Evolutionary conservation across 257 asterid species (phyloP).

Genomic region (Schizonepeta tenuifolia): DNA sequence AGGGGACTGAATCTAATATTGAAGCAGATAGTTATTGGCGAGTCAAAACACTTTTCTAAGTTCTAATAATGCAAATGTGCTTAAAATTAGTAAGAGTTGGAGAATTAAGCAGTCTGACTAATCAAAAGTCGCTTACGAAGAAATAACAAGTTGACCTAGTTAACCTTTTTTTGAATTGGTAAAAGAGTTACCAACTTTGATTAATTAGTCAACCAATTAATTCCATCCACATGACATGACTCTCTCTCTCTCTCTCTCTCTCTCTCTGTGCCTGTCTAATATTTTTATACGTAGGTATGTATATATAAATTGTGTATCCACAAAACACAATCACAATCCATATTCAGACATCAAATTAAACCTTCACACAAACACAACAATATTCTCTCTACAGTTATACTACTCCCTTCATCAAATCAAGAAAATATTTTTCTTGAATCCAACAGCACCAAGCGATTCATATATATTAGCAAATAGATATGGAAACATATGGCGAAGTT

Average conservation of each 20-base stretch:
- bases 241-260: background rate
- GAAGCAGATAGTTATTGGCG: background rate
- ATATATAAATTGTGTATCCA: background rate
- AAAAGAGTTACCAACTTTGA: conserved; percentile 16
- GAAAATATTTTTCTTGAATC: background rate
- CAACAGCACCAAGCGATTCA: background rate
- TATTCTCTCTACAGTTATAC: background rate
- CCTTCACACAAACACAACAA: conserved; percentile 6
- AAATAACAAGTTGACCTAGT: background rate
- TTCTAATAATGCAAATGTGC: background rate
- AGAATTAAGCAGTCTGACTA: background rate
- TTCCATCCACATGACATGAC: background rate
- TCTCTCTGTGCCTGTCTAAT: no score
- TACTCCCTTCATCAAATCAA: background rate
- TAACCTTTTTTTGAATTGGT: background rate
- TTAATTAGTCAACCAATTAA: conserved; percentile 21
- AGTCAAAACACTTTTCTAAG: background rate
- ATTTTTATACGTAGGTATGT: no score
- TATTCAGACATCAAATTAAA: conserved; percentile 3
- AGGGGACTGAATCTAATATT: background rate
- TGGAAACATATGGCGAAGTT: background rate
- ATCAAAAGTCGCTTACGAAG: background rate
- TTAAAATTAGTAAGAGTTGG: background rate
- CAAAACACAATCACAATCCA: background rate
- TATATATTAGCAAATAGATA: background rate